Conservation (phyloP, 192 early-diverging fungal species). For the Umbelopsis ramanniana region DNA sequence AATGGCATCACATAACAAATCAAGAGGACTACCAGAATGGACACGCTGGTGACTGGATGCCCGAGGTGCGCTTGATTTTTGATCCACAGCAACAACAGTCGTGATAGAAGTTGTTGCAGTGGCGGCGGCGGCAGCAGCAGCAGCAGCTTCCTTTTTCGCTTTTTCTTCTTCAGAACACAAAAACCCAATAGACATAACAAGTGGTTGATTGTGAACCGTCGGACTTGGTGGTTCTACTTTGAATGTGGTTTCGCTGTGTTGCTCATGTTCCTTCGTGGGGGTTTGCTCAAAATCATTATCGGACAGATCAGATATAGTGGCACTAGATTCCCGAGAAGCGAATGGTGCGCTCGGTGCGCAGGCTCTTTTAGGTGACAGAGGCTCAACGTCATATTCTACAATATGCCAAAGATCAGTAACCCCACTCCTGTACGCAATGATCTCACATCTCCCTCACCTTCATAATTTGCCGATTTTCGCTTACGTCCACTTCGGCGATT, state of each 20-base stretch:
- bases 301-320: neutral
- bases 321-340: neutral
- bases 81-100: neutral
- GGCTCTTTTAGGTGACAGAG: neutral
- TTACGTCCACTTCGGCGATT: constrained; percentile 26
- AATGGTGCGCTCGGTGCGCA: neutral
- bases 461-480: constrained; percentile 21
- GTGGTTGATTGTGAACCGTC: neutral
- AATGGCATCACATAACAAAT: constrained; percentile 29
- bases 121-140: neutral
- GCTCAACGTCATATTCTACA: constrained; percentile 4
- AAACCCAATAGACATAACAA: constrained; percentile 18
- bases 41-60: constrained; percentile 2
- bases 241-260: neutral
- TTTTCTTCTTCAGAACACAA: constrained; percentile 8
- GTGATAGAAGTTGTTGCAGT: neutral
- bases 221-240: constrained; percentile 5
- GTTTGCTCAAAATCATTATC: constrained; percentile 2
- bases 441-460: constrained; percentile 11
- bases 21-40: constrained; percentile 3
- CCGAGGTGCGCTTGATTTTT: neutral
- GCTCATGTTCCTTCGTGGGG: too few species aligned
- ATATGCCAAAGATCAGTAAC: neutral
- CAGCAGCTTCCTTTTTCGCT: neutral
- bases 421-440: neutral